Conservation (phyloP, 257 asterid species). For the Cinchona pubescens region DNA sequence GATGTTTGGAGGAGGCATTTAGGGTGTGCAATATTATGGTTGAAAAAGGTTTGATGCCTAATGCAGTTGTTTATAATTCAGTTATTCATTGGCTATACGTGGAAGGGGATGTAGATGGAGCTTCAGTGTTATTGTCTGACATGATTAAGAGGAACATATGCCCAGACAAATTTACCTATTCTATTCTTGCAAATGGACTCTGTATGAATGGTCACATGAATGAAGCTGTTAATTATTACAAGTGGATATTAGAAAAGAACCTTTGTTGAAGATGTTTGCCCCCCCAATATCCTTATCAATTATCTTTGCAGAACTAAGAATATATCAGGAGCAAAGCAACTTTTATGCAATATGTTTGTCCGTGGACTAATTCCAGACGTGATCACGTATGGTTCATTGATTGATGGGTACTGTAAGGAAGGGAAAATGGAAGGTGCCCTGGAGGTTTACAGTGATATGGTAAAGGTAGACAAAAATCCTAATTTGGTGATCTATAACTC, state of each 20-base stretch:
- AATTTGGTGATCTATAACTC: constrained; percentile 62
- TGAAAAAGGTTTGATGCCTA: constrained; percentile 49
- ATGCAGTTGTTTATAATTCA: constrained; percentile 61
- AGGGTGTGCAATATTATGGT: constrained; percentile 55
- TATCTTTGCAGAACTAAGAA: constrained; percentile 49
- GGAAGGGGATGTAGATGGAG: constrained; percentile 66
- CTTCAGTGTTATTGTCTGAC: constrained; percentile 49
- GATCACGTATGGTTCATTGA: constrained; percentile 66
- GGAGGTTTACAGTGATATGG: constrained; percentile 47
- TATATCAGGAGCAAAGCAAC: constrained; percentile 48
- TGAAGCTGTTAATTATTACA: constrained; percentile 50
- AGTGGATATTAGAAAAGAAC: constrained; percentile 38
- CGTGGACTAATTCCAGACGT: constrained; percentile 65
- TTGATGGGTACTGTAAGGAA: constrained; percentile 55
- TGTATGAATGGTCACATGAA: constrained; percentile 47
- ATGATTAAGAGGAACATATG: constrained; percentile 55
- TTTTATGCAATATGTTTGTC: constrained; percentile 65
- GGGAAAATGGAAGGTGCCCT: constrained; percentile 41
- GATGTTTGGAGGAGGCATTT: constrained; percentile 60
- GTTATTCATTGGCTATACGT: constrained; percentile 53
- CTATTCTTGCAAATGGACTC: constrained; percentile 54
- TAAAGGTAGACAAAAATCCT: constrained; percentile 43
- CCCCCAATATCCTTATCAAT: constrained; percentile 55
- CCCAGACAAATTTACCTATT: constrained; percentile 54
- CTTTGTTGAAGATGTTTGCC: constrained; percentile 45